phyloP scores from a whole-genome alignment of 495 filamentous ascomycete genomes.

The Tuber indicum region DNA sequence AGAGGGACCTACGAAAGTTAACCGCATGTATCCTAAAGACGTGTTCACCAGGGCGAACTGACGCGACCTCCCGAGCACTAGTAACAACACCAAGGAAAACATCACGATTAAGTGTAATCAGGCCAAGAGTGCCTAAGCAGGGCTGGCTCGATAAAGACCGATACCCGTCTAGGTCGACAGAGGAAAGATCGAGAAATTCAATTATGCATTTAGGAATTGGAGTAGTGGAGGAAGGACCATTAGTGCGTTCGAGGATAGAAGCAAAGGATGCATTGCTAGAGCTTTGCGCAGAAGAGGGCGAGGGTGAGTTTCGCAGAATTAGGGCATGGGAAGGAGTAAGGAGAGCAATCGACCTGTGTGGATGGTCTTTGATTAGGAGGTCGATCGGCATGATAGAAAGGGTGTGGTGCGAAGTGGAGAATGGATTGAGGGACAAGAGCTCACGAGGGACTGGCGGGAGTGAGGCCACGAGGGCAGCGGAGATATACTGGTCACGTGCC shows the following conservation, averaged over 20 bases:
- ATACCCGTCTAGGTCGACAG: conserved; percentile 65
- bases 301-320: conserved; percentile 67
- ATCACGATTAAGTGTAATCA: conserved; percentile 78
- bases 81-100: conserved; percentile 91
- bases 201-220: conserved; percentile 68
- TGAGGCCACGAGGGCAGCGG: too few species aligned
- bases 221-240: conserved; percentile 16
- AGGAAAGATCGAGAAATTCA: conserved; percentile 65
- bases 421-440: not conserved
- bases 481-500: too few species aligned
- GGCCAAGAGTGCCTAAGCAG: conserved; percentile 82
- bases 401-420: not conserved
- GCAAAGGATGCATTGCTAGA: conserved; percentile 50
- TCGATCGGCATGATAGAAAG: conserved; percentile 49
- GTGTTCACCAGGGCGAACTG: conserved; percentile 75
- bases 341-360: conserved; percentile 77
- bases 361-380: conserved; percentile 67
- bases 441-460: too few species aligned
- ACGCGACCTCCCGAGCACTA: conserved; percentile 66
- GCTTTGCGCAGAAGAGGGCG: conserved; percentile 47
- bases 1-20: conserved; percentile 63
- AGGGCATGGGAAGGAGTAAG: conserved; percentile 70
- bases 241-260: conserved; percentile 43
- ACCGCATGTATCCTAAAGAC: conserved; percentile 80
- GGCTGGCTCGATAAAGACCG: conserved; percentile 61